phyloP scores from a whole-genome alignment of 371 early-diverging fungal species.

The Mortierella sp. region DNA sequence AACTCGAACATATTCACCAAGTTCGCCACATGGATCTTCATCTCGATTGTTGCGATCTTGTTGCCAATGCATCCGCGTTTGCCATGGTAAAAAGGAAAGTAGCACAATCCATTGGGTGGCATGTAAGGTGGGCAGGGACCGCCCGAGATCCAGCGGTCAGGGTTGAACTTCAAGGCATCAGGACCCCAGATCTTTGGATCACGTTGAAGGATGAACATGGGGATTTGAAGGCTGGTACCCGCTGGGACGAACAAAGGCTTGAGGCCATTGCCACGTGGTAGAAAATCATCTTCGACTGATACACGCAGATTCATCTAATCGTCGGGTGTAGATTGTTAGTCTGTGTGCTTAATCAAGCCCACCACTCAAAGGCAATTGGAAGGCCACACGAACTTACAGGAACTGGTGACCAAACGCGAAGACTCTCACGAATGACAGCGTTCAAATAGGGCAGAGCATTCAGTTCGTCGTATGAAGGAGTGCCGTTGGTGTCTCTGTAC shows the following conservation, averaged over 20 bases:
- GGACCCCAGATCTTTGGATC: slow-evolving; percentile 65
- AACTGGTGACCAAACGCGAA: slow-evolving; percentile 49
- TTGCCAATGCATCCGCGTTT: slow-evolving; percentile 55
- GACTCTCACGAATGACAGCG: slow-evolving; percentile 50
- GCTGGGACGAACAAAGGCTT: slow-evolving; percentile 59
- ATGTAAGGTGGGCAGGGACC: slow-evolving; percentile 28
- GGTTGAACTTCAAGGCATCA: slow-evolving; percentile 65
- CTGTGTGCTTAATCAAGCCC: not conserved
- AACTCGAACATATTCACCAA: slow-evolving; percentile 39
- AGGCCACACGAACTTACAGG: slow-evolving; percentile 23
- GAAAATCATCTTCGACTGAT: slow-evolving; percentile 44
- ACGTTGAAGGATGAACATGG: slow-evolving; percentile 60
- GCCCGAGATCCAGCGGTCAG: slow-evolving; percentile 65
- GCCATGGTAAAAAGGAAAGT: slow-evolving; percentile 57
- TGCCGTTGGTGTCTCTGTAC: slow-evolving; percentile 22
- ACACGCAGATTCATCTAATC: slow-evolving; percentile 42
- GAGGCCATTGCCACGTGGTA: slow-evolving; percentile 36
- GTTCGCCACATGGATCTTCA: slow-evolving; percentile 52
- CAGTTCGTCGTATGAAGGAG: slow-evolving; percentile 38
- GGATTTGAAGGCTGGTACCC: slow-evolving; percentile 57
- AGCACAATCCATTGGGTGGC: slow-evolving; percentile 45
- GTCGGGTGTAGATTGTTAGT: not conserved
- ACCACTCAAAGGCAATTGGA: not conserved
- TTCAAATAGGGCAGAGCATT: slow-evolving; percentile 39
- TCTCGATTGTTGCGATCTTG: slow-evolving; percentile 57